phyloP scores from a whole-genome alignment of 352 stramenopile species.

The Phytopythium mirpurense region DNA sequence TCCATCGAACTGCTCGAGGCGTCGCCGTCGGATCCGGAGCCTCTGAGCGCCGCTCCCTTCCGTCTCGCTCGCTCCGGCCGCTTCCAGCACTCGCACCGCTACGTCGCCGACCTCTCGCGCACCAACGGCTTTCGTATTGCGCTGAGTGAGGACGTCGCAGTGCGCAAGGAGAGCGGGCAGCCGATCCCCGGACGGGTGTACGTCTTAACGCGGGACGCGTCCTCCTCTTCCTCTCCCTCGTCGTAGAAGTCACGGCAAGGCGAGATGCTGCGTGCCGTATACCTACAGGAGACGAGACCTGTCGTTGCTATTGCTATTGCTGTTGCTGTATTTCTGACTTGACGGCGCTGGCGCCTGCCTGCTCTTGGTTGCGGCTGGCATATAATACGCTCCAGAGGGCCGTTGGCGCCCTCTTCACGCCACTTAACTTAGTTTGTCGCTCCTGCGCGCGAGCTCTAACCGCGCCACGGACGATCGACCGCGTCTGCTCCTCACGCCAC shows the following conservation, averaged over 20 bases:
- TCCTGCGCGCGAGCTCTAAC: constrained; percentile 7
- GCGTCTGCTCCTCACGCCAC: constrained; percentile 1
- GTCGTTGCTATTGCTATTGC: too few relatives aligned
- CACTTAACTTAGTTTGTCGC: constrained; percentile 15
- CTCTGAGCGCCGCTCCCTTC: constrained; percentile 15
- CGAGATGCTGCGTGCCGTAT: too few relatives aligned
- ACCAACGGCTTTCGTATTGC: constrained; percentile 32
- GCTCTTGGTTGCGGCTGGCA: constrained; percentile 4
- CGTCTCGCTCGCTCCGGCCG: constrained; percentile 62
- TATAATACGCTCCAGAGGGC: constrained; percentile 5
- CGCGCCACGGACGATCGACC: too few relatives aligned
- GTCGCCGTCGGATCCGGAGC: not conserved
- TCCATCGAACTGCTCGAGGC: constrained; percentile 56
- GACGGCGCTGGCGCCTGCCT: constrained; percentile 1
- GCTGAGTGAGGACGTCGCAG: constrained; percentile 34
- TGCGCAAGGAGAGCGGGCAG: constrained; percentile 70
- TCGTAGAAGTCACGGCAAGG: too few relatives aligned
- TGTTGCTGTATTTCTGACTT: not conserved
- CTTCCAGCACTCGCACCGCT: constrained; percentile 72
- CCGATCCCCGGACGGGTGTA: constrained; percentile 68
- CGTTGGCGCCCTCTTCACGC: not conserved
- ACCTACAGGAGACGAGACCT: too few relatives aligned
- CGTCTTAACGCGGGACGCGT: constrained; percentile 23
- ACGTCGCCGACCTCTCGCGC: constrained; percentile 41
- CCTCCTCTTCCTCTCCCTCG: too few relatives aligned